Evolutionary conservation across 1,139 yeast species (phyloP).

Genomic region (Wickerhamomyces sp.): DNA sequence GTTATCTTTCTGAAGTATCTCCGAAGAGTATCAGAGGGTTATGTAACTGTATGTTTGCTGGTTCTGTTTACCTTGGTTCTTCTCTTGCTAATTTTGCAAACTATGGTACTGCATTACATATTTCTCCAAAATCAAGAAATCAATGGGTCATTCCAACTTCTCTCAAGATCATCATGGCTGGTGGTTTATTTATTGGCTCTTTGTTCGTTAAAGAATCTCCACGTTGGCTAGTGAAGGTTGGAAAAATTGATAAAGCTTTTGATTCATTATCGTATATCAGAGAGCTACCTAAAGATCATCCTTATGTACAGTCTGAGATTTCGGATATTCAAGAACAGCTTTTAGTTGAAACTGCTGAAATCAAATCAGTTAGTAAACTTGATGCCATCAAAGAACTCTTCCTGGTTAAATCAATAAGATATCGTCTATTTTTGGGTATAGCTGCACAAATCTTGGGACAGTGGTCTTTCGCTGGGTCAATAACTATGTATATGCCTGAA

Average conservation of each 20-base stretch:
- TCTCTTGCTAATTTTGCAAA: conserved; percentile 47
- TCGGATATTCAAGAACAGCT: conserved; percentile 51
- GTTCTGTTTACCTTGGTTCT: conserved; percentile 39
- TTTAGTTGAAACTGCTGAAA: conserved; percentile 35
- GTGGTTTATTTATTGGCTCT: conserved; percentile 39
- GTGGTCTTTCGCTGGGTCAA: conserved; percentile 60
- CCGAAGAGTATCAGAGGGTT: conserved; percentile 51
- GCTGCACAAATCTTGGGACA: conserved; percentile 51
- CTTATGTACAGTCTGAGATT: conserved; percentile 48
- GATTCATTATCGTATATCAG: conserved; percentile 34
- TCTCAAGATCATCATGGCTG: conserved; percentile 51
- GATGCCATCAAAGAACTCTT: conserved; percentile 33
- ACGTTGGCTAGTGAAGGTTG: conserved; percentile 61
- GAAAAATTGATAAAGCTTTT: conserved; percentile 57
- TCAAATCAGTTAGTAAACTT: conserved; percentile 26
- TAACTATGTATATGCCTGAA: conserved; percentile 53
- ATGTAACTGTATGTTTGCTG: conserved; percentile 28
- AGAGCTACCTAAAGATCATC: conserved; percentile 44
- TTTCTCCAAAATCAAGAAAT: conserved; percentile 31
- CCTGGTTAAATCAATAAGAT: conserved; percentile 39
- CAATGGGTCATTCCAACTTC: conserved; percentile 30
- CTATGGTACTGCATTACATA: conserved; percentile 39
- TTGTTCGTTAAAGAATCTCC: conserved; percentile 57
- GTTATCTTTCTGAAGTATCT: conserved; percentile 51
- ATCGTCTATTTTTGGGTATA: conserved; percentile 43